Conservation (phyloP, 2,329 filamentous ascomycete species). For the Fusarium sp. region DNA sequence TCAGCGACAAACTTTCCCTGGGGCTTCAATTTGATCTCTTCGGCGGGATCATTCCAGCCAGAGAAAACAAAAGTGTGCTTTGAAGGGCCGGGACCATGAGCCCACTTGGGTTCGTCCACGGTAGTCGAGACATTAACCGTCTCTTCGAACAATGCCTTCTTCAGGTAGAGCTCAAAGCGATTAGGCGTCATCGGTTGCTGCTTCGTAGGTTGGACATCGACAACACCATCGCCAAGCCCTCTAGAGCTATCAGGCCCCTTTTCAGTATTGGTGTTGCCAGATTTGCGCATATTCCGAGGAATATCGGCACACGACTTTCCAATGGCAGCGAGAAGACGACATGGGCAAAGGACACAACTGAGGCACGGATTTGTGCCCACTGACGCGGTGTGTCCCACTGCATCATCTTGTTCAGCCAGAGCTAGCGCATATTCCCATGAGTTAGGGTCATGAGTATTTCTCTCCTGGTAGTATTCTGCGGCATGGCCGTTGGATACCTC, state of each 20-base stretch:
- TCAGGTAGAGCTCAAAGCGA: slow-evolving; percentile 7
- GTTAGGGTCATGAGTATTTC: background rate
- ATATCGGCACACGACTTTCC: background rate
- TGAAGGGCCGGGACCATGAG: background rate
- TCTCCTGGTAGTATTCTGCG: background rate
- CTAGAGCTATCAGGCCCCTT: background rate
- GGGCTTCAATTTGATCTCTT: background rate
- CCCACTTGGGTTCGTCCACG: background rate
- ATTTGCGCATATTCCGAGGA: background rate
- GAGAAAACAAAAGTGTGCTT: background rate
- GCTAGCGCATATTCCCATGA: background rate
- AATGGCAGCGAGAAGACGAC: background rate
- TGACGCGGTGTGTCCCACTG: background rate
- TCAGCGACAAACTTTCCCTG: slow-evolving; percentile 5
- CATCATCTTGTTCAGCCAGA: background rate
- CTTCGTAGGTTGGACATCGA: background rate
- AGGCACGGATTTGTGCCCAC: background rate
- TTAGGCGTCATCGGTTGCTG: background rate
- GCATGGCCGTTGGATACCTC: background rate
- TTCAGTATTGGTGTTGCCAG: background rate
- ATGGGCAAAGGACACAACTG: background rate
- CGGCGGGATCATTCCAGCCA: background rate
- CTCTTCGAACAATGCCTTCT: slow-evolving; percentile 13
- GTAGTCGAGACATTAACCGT: background rate
- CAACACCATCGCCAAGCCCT: too few relatives aligned